Conservation (phyloP, 805 yeast genomes). For the Wickerhamiella sorbophila region DNA sequence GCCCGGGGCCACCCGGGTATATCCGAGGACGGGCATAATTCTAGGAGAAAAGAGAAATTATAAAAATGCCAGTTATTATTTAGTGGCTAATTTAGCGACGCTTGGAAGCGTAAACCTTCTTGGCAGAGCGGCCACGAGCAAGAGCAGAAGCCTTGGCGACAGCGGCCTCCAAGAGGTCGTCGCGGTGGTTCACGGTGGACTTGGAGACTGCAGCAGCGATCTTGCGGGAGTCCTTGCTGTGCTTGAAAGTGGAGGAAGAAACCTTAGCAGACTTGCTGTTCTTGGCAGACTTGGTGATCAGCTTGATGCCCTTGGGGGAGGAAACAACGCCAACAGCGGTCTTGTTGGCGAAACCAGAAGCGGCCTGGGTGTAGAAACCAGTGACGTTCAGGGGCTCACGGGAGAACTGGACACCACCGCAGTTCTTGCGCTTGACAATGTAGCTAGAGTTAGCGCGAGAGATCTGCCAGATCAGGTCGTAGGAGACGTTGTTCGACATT, state of each 20-base stretch:
- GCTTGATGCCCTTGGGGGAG: conserved; percentile 26
- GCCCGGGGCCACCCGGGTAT: too few species aligned
- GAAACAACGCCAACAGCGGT: conserved; percentile 35
- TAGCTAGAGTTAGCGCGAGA: conserved; percentile 34
- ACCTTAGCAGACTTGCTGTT: conserved; percentile 36
- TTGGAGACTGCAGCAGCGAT: conserved; percentile 34
- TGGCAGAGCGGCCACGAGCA: conserved; percentile 27
- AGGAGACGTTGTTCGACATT: conserved; percentile 20
- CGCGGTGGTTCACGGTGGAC: conserved; percentile 34
- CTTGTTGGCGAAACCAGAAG: conserved; percentile 36
- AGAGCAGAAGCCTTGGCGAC: conserved; percentile 36
- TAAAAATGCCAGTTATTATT: conserved; percentile 2
- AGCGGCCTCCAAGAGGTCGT: conserved; percentile 35
- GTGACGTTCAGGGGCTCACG: conserved; percentile 37
- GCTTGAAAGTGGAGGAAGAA: conserved; percentile 28
- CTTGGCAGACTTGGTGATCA: conserved; percentile 32
- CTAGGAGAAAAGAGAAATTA: too few species aligned
- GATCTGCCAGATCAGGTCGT: conserved; percentile 39
- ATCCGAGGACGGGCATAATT: too few species aligned
- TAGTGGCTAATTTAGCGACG: conserved; percentile 8
- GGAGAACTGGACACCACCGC: conserved; percentile 32
- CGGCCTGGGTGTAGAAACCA: conserved; percentile 33
- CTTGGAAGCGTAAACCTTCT: conserved; percentile 24
- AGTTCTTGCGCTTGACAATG: conserved; percentile 33
- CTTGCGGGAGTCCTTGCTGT: conserved; percentile 31